These are phyloP conservation scores for Uronychia binucleata DNA, from an alignment of 73 alveolate genomes.

Conservation along the genomic window DNA sequence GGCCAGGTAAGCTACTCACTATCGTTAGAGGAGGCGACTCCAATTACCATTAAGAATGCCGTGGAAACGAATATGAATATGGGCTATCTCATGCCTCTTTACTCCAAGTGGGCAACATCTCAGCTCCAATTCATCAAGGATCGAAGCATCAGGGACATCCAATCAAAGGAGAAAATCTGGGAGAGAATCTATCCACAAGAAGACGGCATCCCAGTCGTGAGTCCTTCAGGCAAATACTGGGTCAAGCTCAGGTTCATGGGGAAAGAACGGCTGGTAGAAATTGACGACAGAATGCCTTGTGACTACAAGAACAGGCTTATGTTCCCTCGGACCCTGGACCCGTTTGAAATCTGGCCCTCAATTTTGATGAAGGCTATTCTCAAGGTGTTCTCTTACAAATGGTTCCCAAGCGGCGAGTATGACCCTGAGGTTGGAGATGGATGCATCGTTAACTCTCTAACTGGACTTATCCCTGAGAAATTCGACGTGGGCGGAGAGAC, in stretches of 20 bases:
- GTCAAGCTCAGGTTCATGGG: conserved; percentile 95
- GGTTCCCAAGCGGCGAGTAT: conserved; percentile 55
- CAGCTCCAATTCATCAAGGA: conserved; percentile 94
- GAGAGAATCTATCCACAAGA: conserved; percentile 96
- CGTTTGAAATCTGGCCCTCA: conserved; percentile 95
- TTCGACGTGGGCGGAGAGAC: conserved; percentile 60
- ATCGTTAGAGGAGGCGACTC: conserved; percentile 26
- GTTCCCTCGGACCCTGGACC: conserved; percentile 91
- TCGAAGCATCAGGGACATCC: conserved; percentile 87
- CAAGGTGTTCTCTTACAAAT: conserved; percentile 87
- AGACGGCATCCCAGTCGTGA: conserved; percentile 94
- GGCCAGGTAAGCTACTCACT: too few relatives aligned
- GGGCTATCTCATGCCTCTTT: conserved; percentile 79
- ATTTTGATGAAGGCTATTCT: conserved; percentile 90
- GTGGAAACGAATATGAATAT: conserved; percentile 74
- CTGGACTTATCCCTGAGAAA: conserved; percentile 95
- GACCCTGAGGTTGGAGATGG: conserved; percentile 93
- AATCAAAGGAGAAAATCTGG: conserved; percentile 87
- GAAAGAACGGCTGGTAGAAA: conserved; percentile 92
- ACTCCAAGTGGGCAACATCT: conserved; percentile 96
- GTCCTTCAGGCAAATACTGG: conserved; percentile 95
- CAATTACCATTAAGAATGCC: conserved; percentile 51
- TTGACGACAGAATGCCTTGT: conserved; percentile 96
- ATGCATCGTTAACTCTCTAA: conserved; percentile 89
- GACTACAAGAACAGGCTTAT: conserved; percentile 81